A percentile compares a stretch with the other conserved stretches of the same genome.
Conservation (phyloP, 2,329 filamentous ascomycete species). For the Cryphonectria parasitica region DNA sequence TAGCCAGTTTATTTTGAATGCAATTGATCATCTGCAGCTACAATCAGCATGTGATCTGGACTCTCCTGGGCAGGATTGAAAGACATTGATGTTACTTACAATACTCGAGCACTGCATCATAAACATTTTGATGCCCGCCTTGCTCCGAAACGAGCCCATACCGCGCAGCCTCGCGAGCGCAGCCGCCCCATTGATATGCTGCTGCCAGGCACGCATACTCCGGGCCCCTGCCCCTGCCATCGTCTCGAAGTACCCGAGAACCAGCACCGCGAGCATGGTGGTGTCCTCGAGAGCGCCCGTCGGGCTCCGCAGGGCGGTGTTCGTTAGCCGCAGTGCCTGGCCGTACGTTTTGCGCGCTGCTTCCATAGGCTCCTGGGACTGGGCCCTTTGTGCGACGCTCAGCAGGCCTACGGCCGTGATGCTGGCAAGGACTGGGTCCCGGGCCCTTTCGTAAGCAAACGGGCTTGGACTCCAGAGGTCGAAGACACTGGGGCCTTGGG, state of each 20-base stretch:
- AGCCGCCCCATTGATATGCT: slow-evolving; percentile 58
- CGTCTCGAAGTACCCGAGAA: slow-evolving; percentile 59
- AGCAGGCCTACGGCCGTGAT: slow-evolving; percentile 60
- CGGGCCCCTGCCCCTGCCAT: slow-evolving; percentile 49
- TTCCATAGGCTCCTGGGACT: slow-evolving; percentile 47
- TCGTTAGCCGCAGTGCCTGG: slow-evolving; percentile 54
- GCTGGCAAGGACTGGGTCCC: slow-evolving; percentile 54
- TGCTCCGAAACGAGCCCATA: slow-evolving; percentile 48
- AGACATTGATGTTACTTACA: background rate
- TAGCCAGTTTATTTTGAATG: slow-evolving; percentile 51
- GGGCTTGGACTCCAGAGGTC: slow-evolving; percentile 54
- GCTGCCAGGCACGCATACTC: slow-evolving; percentile 55
- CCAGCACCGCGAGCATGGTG: slow-evolving; percentile 57
- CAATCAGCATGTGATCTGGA: background rate
- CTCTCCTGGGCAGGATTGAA: background rate
- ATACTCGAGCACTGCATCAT: slow-evolving; percentile 56
- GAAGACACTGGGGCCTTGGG: slow-evolving; percentile 40
- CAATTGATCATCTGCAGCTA: slow-evolving; percentile 49
- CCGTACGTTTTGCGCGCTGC: slow-evolving; percentile 56
- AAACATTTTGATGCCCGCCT: slow-evolving; percentile 55
- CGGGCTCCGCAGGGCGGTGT: slow-evolving; percentile 52
- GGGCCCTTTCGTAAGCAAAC: slow-evolving; percentile 37
- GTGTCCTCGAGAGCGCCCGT: slow-evolving; percentile 49
- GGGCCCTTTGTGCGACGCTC: slow-evolving; percentile 52
- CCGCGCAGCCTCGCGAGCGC: slow-evolving; percentile 55